Evolutionary conservation across 352 stramenopile genomes (phyloP).

Genomic region (Phytopythium kandeliae): DNA sequence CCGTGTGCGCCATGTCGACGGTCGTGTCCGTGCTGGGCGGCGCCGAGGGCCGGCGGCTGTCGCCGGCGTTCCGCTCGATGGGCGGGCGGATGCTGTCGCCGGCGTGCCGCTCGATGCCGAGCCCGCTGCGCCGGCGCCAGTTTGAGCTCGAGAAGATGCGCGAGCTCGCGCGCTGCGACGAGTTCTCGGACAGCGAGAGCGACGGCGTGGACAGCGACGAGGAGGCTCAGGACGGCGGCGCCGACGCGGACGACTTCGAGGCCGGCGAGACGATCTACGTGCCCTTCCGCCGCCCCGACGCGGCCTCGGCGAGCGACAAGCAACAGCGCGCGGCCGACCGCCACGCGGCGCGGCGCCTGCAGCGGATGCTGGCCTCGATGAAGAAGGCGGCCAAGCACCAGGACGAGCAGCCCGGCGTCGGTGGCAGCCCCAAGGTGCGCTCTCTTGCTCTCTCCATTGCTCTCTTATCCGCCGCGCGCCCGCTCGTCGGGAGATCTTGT

Average conservation of each 20-base stretch:
- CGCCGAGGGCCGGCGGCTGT: constrained; percentile 18
- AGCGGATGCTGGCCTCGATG: constrained; percentile 5
- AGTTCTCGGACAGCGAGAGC: constrained; percentile 81
- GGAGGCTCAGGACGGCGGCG: constrained; percentile 14
- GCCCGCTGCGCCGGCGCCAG: constrained; percentile 38
- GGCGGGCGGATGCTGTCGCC: constrained; percentile 39
- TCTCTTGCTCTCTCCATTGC: too few relatives aligned
- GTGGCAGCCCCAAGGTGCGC: constrained; percentile 47
- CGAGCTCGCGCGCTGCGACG: constrained; percentile 66
- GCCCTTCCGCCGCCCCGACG: constrained; percentile 32
- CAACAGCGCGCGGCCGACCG: constrained; percentile 17
- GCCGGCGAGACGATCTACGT: constrained; percentile 47
- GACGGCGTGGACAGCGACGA: constrained; percentile 62
- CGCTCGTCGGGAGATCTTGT: not conserved
- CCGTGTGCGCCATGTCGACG: constrained; percentile 24
- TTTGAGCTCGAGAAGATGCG: constrained; percentile 58
- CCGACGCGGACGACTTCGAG: constrained; percentile 28
- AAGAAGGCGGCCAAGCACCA: constrained; percentile 23
- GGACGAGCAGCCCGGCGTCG: constrained; percentile 19
- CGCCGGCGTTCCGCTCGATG: constrained; percentile 37
- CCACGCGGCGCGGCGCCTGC: constrained; percentile 11
- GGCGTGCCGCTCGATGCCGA: constrained; percentile 43
- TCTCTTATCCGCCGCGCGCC: too few relatives aligned
- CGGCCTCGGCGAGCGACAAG: not conserved
- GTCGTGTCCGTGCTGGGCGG: constrained; percentile 49